Evolutionary conservation across 768 basidiomycete genomes (phyloP).

Genomic region (Gyrodon lividus): DNA sequence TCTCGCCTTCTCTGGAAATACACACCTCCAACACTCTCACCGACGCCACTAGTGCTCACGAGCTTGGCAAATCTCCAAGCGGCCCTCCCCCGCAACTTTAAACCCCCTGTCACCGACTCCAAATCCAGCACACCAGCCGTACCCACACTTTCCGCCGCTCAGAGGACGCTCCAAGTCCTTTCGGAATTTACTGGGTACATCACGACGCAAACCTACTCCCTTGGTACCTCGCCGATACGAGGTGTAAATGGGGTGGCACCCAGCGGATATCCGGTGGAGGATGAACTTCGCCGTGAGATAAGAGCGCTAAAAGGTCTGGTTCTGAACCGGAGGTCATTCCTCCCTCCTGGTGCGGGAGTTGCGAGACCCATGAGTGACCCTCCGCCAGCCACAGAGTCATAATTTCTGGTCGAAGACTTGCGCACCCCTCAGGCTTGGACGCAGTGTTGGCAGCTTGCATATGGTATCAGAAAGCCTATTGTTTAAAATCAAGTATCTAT

Average conservation of each 20-base stretch:
- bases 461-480: not conserved
- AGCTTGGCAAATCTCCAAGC: conserved; percentile 20
- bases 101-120: conserved; percentile 11
- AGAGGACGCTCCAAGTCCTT: conserved; percentile 63
- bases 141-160: conserved; percentile 38
- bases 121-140: not conserved
- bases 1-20: conserved; percentile 40
- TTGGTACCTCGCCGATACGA: conserved; percentile 18
- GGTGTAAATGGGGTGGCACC: conserved; percentile 15
- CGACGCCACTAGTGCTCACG: conserved; percentile 29
- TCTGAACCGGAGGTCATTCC: conserved; percentile 58
- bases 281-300: conserved; percentile 73
- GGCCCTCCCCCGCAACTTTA: conserved; percentile 21
- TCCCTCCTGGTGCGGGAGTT: conserved; percentile 3
- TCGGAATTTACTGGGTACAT: conserved; percentile 79
- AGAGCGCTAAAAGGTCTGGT: conserved; percentile 77
- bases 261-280: conserved; percentile 38
- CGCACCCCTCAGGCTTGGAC: no score
- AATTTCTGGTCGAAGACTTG: not conserved
- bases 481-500: not conserved
- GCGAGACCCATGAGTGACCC: conserved; percentile 8
- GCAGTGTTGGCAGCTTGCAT: no score
- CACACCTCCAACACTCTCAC: conserved; percentile 26
- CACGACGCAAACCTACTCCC: conserved; percentile 65
- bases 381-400: not conserved